phyloP scores from a whole-genome alignment of 441 rosid species.

The Gossypium trilobum region DNA sequence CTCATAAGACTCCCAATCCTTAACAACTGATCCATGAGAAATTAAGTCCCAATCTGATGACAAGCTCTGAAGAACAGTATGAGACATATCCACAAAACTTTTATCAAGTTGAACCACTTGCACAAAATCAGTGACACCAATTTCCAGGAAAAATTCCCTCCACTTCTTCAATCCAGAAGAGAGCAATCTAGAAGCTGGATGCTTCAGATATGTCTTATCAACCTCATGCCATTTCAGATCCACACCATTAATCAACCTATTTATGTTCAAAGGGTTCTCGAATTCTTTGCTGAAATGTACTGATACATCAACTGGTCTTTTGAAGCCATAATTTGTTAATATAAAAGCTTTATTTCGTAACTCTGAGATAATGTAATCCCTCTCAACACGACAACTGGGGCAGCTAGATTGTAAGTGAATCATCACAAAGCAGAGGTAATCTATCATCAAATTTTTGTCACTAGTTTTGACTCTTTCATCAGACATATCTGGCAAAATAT shows the following conservation, averaged over 20 bases:
- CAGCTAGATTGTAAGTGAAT: slow-evolving; percentile 77
- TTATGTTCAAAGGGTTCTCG: slow-evolving; percentile 54
- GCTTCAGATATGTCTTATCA: slow-evolving; percentile 60
- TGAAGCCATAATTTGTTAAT: slow-evolving; percentile 68
- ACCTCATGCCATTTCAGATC: slow-evolving; percentile 73
- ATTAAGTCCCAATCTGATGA: slow-evolving; percentile 26
- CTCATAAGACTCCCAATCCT: slow-evolving; percentile 89
- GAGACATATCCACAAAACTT: slow-evolving; percentile 41
- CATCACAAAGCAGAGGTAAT: slow-evolving; percentile 86
- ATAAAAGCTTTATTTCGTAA: slow-evolving; percentile 55
- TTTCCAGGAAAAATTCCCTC: slow-evolving; percentile 81
- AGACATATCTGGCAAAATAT: slow-evolving; percentile 64
- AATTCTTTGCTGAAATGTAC: slow-evolving; percentile 73
- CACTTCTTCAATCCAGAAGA: slow-evolving; percentile 47
- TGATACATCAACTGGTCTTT: slow-evolving; percentile 42
- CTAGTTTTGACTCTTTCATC: slow-evolving; percentile 23
- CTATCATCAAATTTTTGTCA: slow-evolving; percentile 45
- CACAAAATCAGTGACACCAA: slow-evolving; percentile 78
- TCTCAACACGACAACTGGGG: slow-evolving; percentile 50
- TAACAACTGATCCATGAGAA: slow-evolving; percentile 35
- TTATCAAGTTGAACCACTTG: slow-evolving; percentile 65
- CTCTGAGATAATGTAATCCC: slow-evolving; percentile 50
- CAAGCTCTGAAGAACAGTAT: slow-evolving; percentile 21
- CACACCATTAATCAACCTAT: slow-evolving; percentile 41
- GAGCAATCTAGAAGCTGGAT: slow-evolving; percentile 50